These are phyloP conservation scores for Nemania bipapillata DNA, from an alignment of 2,329 filamentous ascomycete species.

Conservation along the genomic window DNA sequence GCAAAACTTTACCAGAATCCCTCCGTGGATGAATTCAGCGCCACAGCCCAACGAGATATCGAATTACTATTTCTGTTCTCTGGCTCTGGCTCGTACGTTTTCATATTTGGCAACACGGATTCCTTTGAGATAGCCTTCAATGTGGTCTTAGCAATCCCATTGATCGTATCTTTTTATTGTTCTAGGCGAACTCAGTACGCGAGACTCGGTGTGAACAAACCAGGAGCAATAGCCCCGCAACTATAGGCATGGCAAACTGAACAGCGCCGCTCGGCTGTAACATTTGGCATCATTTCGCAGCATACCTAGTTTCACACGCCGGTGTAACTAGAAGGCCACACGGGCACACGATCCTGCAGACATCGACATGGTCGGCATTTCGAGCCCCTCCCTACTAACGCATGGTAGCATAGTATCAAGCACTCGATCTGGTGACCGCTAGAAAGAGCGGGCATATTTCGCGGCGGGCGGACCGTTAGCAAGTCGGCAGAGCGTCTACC, in stretches of 20 bases:
- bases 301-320: neutral
- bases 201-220: neutral
- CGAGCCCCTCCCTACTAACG: neutral
- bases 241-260: neutral
- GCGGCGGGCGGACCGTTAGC: neutral
- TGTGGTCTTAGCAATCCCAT: neutral
- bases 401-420: neutral
- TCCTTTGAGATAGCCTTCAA: neutral
- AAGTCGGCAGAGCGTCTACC: neutral
- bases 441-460: neutral
- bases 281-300: neutral
- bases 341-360: neutral
- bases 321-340: neutral
- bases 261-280: neutral
- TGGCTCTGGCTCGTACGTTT: neutral
- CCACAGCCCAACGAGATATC: too few relatives aligned
- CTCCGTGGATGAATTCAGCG: too few relatives aligned
- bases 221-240: neutral
- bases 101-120: neutral
- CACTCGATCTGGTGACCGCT: neutral
- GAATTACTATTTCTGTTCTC: neutral
- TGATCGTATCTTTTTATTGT: neutral
- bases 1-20: too few relatives aligned
- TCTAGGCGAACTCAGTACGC: neutral
- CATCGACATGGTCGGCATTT: neutral